Percentiles rank a stretch among this genome's conserved stretches.
Conservation (phyloP, 148 eudicot species). For the Pouteria glomerata region DNA sequence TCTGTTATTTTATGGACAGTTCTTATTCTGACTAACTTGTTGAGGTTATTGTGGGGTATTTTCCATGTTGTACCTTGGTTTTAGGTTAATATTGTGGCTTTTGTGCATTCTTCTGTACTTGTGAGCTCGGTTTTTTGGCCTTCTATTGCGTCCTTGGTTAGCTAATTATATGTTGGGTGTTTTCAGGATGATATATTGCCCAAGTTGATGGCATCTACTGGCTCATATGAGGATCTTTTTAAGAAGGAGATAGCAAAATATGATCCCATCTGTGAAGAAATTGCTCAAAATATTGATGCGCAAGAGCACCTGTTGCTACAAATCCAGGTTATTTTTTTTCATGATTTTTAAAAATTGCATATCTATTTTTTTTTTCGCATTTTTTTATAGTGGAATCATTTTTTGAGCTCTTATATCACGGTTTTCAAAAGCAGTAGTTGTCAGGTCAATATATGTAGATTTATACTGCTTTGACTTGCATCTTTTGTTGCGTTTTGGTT, state of each 20-base stretch:
- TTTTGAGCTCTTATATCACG: not conserved
- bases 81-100: not conserved
- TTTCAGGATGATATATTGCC: constrained; percentile 94
- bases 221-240: constrained; percentile 95
- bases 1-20: not conserved
- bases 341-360: not conserved
- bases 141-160: not conserved
- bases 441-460: not conserved
- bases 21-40: not conserved
- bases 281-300: constrained; percentile 71
- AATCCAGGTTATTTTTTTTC: constrained; percentile 60
- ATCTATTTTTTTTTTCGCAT: too few relatives aligned
- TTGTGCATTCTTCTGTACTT: not conserved
- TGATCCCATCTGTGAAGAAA: constrained; percentile 74
- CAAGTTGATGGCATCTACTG: constrained; percentile 86
- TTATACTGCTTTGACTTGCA: too few relatives aligned
- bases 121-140: not conserved
- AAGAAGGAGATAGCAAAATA: constrained; percentile 87
- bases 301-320: constrained; percentile 78
- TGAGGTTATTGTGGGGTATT: not conserved
- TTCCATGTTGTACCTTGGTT: not conserved
- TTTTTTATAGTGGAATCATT: not conserved
- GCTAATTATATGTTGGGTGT: constrained; percentile 13
- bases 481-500: not conserved
- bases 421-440: constrained; percentile 3